Conservation (phyloP, 768 basidiomycete genomes). For the Strobilomyces dryophilus region DNA sequence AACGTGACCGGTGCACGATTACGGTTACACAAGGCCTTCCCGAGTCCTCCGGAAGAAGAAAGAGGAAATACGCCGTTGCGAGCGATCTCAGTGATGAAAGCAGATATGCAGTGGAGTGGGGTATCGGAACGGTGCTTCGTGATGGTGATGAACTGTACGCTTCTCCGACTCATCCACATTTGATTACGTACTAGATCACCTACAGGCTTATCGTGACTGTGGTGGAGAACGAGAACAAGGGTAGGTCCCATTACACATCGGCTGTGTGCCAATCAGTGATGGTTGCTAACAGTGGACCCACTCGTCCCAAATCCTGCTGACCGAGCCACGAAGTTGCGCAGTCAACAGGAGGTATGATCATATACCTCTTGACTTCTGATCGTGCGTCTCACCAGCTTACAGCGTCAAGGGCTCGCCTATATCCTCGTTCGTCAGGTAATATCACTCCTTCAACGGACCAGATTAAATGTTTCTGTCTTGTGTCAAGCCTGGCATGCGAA, state of each 20-base stretch:
- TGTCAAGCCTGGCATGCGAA: conserved; percentile 99
- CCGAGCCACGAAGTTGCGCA: conserved; percentile 71
- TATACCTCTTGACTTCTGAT: neutral
- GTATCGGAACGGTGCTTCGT: conserved; percentile 90
- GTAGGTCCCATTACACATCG: conserved; percentile 37
- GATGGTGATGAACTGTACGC: conserved; percentile 87
- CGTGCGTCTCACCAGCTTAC: conserved; percentile 8
- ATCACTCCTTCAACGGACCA: conserved; percentile 85
- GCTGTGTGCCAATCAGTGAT: neutral
- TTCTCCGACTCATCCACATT: neutral
- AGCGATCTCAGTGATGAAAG: conserved; percentile 95
- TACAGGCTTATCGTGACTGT: conserved; percentile 78
- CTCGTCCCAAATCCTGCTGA: conserved; percentile 68
- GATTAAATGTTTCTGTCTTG: conserved; percentile 76
- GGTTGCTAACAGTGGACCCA: conserved; percentile 53
- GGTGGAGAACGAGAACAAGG: conserved; percentile 87
- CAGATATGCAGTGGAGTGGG: conserved; percentile 96
- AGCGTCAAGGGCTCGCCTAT: conserved; percentile 88
- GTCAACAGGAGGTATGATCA: conserved; percentile 81
- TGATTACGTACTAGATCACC: neutral
- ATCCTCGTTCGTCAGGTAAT: conserved; percentile 89
- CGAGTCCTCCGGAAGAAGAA: conserved; percentile 49
- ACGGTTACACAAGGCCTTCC: conserved; percentile 85
- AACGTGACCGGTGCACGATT: conserved; percentile 90
- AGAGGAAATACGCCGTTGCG: conserved; percentile 77